Evolutionary conservation across 495 filamentous ascomycete species (phyloP), one percentile per base, ranked within the genome.

Genomic region (Penicillium desertorum): DNA sequence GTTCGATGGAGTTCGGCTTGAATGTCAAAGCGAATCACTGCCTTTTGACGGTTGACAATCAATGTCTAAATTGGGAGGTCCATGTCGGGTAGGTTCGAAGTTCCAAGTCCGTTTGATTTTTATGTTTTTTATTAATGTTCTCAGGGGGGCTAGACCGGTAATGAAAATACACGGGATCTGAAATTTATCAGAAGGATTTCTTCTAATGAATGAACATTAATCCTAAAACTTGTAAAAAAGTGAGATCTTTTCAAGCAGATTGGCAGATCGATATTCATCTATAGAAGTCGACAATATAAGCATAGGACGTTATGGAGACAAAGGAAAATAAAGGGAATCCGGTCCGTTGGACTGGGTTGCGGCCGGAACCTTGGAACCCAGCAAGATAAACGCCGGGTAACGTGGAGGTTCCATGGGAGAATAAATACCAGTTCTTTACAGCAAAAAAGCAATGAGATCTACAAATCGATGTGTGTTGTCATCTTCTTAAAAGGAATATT

Each of bases 291-390:
- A 7, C 1, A 52, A 58, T 29, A 20, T 27, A 52, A 43, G 51
- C 16, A 32, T 29, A 12, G 25, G 17, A 41, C 11, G 14, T 42
- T 32, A 44, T 53, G 41, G 39, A 53, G 51, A 43, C 29, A 19
- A 42, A 14, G 39, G 39, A 53, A 59, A 56, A 54, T 45, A 64
- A 62, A 36, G 47, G 22, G 32, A 45, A 56, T 36, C 63, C 58
- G 61, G 53, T 62, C 66, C 66, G 56, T 46, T 60, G 66, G 66
- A 48, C 63, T 64, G 65, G 63, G 58, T 47, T 56, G 48, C 44
- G 44, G 44, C 37, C 16, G 41, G 45, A 46, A 30, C 37, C 47
- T 20, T 52, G 51, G 52, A 47, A 43, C 37, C 47, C 34, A 56
- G 51, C 48, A 43, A 43, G 32, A 32, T 44, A 37, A 46, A 48